A percentile compares a stretch with the other conserved stretches of the same genome.
Conservation (phyloP, 768 basidiomycete genomes). For the Lactarius sp. region DNA sequence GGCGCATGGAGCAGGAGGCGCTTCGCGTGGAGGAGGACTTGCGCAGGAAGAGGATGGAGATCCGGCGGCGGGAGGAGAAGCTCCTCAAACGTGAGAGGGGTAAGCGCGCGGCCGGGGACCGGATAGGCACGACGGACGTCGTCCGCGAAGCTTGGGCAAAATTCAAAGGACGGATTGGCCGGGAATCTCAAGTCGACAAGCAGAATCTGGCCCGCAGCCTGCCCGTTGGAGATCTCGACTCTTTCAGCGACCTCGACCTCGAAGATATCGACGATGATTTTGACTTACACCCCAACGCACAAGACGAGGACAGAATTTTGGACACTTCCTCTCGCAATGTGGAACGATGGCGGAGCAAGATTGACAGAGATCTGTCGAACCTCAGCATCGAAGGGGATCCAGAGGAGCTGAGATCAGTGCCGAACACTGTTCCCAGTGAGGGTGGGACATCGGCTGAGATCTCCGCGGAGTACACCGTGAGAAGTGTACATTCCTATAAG, state of each 20-base stretch:
- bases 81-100: neutral
- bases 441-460: slow-evolving; percentile 14
- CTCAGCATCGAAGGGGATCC: neutral
- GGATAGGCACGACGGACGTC: slow-evolving; percentile 2
- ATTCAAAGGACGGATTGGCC: slow-evolving; percentile 7
- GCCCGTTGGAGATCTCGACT: neutral
- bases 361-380: neutral
- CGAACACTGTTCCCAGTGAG: neutral
- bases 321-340: neutral
- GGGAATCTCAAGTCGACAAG: slow-evolving; percentile 4
- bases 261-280: neutral
- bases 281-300: neutral
- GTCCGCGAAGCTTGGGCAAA: slow-evolving; percentile 9
- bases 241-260: neutral
- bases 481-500: slow-evolving; percentile 7
- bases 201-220: neutral
- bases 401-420: slow-evolving; percentile 4
- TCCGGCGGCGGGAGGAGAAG: neutral
- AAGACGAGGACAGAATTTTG: neutral
- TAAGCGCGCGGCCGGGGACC: neutral
- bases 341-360: neutral
- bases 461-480: slow-evolving; percentile 15
- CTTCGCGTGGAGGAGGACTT: slow-evolving; percentile 12
- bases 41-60: slow-evolving; percentile 2
- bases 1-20: slow-evolving; percentile 7